A percentile compares a stretch with the other conserved stretches of the same genome.
phyloP scores from a whole-genome alignment of 2,329 filamentous ascomycete species.

The Blastomyces percursus region DNA sequence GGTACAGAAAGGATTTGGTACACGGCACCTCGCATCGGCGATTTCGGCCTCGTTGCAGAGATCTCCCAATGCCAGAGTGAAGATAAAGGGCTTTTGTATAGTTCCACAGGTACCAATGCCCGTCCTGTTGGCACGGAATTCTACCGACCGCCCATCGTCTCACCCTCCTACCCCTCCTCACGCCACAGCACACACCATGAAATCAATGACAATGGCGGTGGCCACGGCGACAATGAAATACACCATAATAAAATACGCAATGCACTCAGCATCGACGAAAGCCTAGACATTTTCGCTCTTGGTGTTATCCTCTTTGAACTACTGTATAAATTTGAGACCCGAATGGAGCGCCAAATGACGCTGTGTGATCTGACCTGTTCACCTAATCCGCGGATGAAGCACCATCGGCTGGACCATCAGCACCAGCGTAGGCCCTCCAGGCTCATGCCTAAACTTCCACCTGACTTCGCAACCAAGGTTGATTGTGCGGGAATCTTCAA shows the following conservation, averaged over 20 bases:
- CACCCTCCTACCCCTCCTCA: conserved; percentile 5
- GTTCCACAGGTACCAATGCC: conserved; percentile 11
- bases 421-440: background rate
- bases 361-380: conserved; percentile 31
- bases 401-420: conserved; percentile 11
- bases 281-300: conserved; percentile 51
- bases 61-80: conserved; percentile 35
- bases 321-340: conserved; percentile 43
- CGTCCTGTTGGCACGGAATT: conserved; percentile 51
- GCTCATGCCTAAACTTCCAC: conserved; percentile 22
- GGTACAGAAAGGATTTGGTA: conserved; percentile 21
- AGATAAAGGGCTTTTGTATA: conserved; percentile 12
- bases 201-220: conserved; percentile 6
- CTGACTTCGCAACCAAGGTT: conserved; percentile 30
- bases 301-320: conserved; percentile 55
- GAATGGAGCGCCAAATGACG: conserved; percentile 37
- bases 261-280: conserved; percentile 31
- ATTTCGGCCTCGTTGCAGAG: conserved; percentile 55
- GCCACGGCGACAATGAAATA: background rate
- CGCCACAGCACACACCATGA: background rate
- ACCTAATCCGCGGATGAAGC: conserved; percentile 10
- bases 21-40: conserved; percentile 52
- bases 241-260: background rate
- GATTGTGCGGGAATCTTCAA: conserved; percentile 22
- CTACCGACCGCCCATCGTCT: conserved; percentile 43